Base-by-base conservation (phyloP, 177 flowering plant species). In the Vitis hybrid region DNA sequence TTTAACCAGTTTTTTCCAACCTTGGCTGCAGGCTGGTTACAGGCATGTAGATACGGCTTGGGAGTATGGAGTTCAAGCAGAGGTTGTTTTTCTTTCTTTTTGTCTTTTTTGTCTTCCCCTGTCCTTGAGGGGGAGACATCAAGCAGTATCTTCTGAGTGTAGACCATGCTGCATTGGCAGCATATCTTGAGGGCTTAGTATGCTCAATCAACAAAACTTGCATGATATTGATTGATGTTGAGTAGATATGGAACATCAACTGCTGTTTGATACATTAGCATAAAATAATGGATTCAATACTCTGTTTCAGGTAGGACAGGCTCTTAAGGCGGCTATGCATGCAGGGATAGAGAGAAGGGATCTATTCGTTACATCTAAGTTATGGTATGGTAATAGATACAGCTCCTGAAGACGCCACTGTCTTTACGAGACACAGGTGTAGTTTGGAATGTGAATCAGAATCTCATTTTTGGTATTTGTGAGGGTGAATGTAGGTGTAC, bases 281-380 rank as follows among this genome's bases (percentile, higher is more conserved):
- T 24, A 24, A 24, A 24, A 24, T 24, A 24, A 6, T 24, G 58
- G 30, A 46, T 51, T 18, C 10, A 19, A 11, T 12, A 57, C 51
- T 59, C 16, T 60, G 10, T 66, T 3, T n/a, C 65, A 83, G 84
- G 85, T 85, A 1, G 88, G 88, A 16, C 72, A 52, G 8, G 87
- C 58, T 24, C 52, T 87, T 9, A 74, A 76, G 74, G 78, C 76
- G 5, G 88, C 86, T 0, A 74, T 81, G 52, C 83, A 85, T 15
- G 84, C 88, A 6, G 90, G 88, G 21, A 56, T 85, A 14, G 87
- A 83, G 49, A 74, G 88, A 66, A 80, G 63, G 69, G 70, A 83
- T 70, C 75, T 87, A 16, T 85, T 85, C 49, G 60, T 87, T 66
- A 84, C 89, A 27, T 85, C 91, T 2, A 87, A 87, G 58, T 14